phyloP scores from a whole-genome alignment of 2,329 filamentous ascomycete species.

The Pseudogymnoascus verrucosus region DNA sequence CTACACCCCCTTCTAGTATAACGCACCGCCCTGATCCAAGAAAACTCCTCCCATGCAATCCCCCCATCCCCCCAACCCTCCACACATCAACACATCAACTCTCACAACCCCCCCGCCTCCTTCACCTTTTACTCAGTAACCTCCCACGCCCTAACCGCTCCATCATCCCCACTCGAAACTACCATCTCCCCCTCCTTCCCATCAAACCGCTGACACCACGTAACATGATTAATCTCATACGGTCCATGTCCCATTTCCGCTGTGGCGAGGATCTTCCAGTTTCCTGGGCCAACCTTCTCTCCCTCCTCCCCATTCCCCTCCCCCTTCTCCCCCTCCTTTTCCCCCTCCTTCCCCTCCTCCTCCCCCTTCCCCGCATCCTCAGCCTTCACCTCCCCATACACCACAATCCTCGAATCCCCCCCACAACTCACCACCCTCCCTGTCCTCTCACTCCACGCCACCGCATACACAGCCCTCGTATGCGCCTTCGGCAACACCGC shows the following conservation, averaged over 20 bases:
- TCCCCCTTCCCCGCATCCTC: too few relatives aligned
- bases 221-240: conserved; percentile 88
- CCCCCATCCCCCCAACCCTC: neutral
- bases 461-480: too few relatives aligned
- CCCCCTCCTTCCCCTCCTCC: conserved; percentile 25
- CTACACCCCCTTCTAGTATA: too few relatives aligned
- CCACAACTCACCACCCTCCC: too few relatives aligned
- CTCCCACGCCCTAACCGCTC: conserved; percentile 76
- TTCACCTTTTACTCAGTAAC: conserved; percentile 30
- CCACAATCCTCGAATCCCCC: too few relatives aligned
- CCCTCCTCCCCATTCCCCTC: too few relatives aligned
- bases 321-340: conserved; percentile 14
- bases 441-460: too few relatives aligned
- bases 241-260: conserved; percentile 74
- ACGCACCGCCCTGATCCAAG: neutral
- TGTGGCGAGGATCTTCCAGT: conserved; percentile 67
- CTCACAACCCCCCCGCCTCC: too few relatives aligned
- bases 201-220: conserved; percentile 77
- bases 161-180: conserved; percentile 87
- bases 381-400: too few relatives aligned
- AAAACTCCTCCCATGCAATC: neutral
- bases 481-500: too few relatives aligned
- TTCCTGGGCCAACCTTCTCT: conserved; percentile 25
- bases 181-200: conserved; percentile 65
- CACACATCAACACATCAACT: neutral